Evolutionary conservation across 306 rosid species (phyloP).

Genomic region (Elaeagnus macrophylla): DNA sequence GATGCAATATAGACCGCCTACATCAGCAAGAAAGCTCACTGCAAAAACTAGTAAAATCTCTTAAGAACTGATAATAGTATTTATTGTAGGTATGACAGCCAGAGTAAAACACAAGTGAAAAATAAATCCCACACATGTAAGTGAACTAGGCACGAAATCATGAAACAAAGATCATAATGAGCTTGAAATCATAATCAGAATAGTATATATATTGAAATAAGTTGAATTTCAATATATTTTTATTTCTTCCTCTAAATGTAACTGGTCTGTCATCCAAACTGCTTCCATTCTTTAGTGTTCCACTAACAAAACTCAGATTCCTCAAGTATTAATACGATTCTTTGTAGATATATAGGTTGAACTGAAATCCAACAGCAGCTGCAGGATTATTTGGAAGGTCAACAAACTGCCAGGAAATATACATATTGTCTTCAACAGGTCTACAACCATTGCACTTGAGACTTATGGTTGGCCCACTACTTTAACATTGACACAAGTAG

Average conservation of each 20-base stretch:
- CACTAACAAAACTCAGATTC: conserved; percentile 61
- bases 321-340: conserved; percentile 34
- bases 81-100: not conserved
- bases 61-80: conserved; percentile 2
- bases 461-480: conserved; percentile 67
- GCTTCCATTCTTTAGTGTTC: conserved; percentile 71
- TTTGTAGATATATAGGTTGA: conserved; percentile 61
- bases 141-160: conserved; percentile 87
- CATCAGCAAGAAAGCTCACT: conserved; percentile 99
- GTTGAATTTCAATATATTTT: conserved; percentile 70
- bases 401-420: conserved; percentile 74
- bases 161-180: conserved; percentile 85
- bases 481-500: conserved; percentile 68
- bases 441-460: conserved; percentile 54
- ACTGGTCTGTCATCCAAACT: too few relatives aligned
- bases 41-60: conserved; percentile 26
- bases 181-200: conserved; percentile 55
- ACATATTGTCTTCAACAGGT: conserved; percentile 51
- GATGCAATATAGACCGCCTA: too few relatives aligned
- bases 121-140: conserved; percentile 8
- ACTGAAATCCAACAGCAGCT: too few relatives aligned
- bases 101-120: not conserved
- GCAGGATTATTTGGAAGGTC: conserved; percentile 87
- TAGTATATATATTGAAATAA: conserved; percentile 71
- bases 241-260: too few relatives aligned